Percentiles rank a stretch among this genome's conserved stretches.
Conservation (phyloP, 140 eudicot species). For the Oenanthe javanica region DNA sequence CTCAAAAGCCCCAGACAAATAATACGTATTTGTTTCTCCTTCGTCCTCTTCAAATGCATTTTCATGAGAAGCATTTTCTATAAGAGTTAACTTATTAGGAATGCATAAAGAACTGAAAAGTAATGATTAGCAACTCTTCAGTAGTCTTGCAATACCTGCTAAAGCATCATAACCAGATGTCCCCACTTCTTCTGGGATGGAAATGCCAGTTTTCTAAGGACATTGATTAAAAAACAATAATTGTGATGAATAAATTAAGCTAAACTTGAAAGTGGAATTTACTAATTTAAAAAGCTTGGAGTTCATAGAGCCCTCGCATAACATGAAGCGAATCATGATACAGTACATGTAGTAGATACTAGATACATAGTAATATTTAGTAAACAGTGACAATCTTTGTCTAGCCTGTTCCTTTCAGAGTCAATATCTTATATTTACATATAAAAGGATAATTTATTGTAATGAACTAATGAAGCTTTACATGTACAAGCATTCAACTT, state of each 20-base stretch:
- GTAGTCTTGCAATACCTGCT: slow-evolving; percentile 38
- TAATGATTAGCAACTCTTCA: slow-evolving; percentile 1
- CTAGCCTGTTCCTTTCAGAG: background rate
- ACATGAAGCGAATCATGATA: background rate
- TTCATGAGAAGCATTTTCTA: slow-evolving; percentile 43
- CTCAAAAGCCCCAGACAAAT: slow-evolving; percentile 51
- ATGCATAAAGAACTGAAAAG: background rate
- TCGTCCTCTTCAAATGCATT: slow-evolving; percentile 76
- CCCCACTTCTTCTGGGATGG: slow-evolving; percentile 64
- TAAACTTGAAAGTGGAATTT: background rate
- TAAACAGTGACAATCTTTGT: background rate
- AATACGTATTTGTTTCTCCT: slow-evolving; percentile 67
- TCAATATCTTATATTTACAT: background rate
- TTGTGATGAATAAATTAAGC: background rate
- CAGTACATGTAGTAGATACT: background rate
- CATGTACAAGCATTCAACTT: no score
- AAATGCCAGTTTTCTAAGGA: slow-evolving; percentile 54
- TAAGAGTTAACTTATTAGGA: slow-evolving; percentile 3
- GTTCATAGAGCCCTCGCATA: background rate
- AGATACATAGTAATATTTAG: background rate
- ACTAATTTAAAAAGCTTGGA: background rate
- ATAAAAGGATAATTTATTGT: background rate
- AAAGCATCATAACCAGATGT: slow-evolving; percentile 63
- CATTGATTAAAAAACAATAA: slow-evolving; percentile 1
- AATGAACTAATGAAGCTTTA: background rate